Percentiles rank a stretch among this genome's conserved stretches.
Conservation (phyloP, 2,329 filamentous ascomycete species). For the Aspergillus clavatus region DNA sequence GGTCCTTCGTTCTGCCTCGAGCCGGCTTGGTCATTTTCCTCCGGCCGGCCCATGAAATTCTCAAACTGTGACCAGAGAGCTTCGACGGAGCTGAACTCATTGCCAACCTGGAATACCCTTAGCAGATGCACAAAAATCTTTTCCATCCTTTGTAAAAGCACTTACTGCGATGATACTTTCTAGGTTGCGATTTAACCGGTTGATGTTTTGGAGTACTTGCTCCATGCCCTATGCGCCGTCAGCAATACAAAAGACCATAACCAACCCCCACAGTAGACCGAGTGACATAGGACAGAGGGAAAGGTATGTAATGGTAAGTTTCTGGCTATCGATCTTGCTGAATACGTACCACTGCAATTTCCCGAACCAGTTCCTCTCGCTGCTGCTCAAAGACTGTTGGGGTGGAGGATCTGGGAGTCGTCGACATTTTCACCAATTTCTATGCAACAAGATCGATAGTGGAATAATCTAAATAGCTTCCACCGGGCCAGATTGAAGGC, state of each 20-base stretch:
- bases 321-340: background rate
- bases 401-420: slow-evolving; percentile 16
- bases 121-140: background rate
- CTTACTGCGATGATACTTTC: slow-evolving; percentile 84
- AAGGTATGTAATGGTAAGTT: background rate
- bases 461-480: no score
- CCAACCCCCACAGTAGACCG: no score
- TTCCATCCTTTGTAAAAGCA: slow-evolving; percentile 5
- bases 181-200: slow-evolving; percentile 85
- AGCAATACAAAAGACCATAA: background rate
- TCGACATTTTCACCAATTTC: background rate
- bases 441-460: background rate
- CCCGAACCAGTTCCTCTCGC: slow-evolving; percentile 38
- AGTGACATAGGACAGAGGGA: background rate
- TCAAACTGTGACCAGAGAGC: slow-evolving; percentile 97
- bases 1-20: slow-evolving; percentile 24
- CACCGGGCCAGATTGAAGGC: no score
- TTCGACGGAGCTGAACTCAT: slow-evolving; percentile 96
- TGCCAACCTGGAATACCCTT: slow-evolving; percentile 63
- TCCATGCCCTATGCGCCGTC: slow-evolving; percentile 58
- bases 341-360: slow-evolving; percentile 41
- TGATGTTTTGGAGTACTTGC: slow-evolving; percentile 90
- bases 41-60: slow-evolving; percentile 80
- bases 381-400: slow-evolving; percentile 42
- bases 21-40: slow-evolving; percentile 35